A percentile compares a stretch with the other conserved stretches of the same genome.
phyloP scores from a whole-genome alignment of 2,329 filamentous ascomycete species.

The Paecilomyces dactylethromorphus region DNA sequence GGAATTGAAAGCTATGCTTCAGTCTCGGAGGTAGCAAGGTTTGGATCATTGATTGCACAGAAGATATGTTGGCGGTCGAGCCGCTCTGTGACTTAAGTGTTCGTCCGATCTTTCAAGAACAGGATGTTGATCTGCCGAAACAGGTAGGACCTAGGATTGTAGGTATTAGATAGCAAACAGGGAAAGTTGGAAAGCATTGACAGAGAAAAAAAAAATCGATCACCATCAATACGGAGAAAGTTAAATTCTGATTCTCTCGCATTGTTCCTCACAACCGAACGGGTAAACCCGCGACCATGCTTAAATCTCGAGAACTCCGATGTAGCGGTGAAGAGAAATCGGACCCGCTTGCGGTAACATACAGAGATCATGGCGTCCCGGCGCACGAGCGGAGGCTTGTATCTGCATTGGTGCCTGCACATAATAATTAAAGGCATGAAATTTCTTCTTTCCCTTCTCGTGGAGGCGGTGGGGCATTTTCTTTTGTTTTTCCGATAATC shows the following conservation, averaged over 20 bases:
- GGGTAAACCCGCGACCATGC: neutral
- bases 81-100: neutral
- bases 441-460: neutral
- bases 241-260: neutral
- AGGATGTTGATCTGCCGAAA: neutral
- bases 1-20: neutral
- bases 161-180: neutral
- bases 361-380: neutral
- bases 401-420: neutral
- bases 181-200: neutral
- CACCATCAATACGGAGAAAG: neutral
- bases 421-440: neutral
- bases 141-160: neutral
- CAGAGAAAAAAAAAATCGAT: neutral
- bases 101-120: neutral
- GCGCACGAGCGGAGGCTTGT: neutral
- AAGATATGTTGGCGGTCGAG: neutral
- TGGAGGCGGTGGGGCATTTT: neutral
- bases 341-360: neutral
- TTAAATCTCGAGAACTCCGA: neutral
- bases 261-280: neutral
- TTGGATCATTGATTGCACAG: neutral
- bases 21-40: neutral
- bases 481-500: neutral
- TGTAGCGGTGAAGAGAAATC: conserved; percentile 1